Base-by-base conservation (phyloP, 2,329 filamentous ascomycete genomes). In the Lasiodiplodia citricola region DNA sequence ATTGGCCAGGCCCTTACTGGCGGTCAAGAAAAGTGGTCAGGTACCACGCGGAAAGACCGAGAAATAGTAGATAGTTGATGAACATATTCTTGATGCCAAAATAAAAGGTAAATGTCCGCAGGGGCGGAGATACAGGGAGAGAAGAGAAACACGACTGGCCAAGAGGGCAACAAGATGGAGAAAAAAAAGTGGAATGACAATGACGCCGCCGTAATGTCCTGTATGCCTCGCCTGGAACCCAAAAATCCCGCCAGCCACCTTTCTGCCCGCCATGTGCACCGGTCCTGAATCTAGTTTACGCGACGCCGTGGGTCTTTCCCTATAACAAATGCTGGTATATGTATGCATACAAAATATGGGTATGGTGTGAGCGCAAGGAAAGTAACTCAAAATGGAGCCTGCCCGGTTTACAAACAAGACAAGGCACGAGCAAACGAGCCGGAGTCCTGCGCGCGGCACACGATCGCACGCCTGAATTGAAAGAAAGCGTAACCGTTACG, bases 321-420 rank as follows among this genome's bases (percentile, higher is more conserved):
- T 23, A 35, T 62, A 62, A 62, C 57, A 62, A 25, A 62, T 62
- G 57, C 57, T 62, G 57, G 57, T 62, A 62, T 62, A 62, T 62
- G 38, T 41, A 62, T 62, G 57, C 57, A 62, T 62, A 41, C 57
- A 50, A 62, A 62, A 62, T 28, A 62, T 62, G 57, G 57, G 57
- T 62, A 62, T 62, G 57, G 41, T 62, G 57, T 41, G 14, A 62
- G 47, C 57, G 41, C 37, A 50, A 62, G 54, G 28, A 62, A 62
- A 62, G 13, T 28, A 60, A 10, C 38, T 21, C 14, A 25, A 62
- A 35, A 28, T 8, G 54, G n/a, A 18, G 55, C 38, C 35, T 23
- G 31, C 55, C n/a, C 16, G n/a, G 55, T 7, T 16, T 6, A 41
- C 57, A 44, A 25, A 10, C 25, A 62, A 62, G 55, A n/a, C 37